Evolutionary conservation across 2,329 filamentous ascomycete genomes (phyloP).

Genomic region (Sarocladium kiliense): DNA sequence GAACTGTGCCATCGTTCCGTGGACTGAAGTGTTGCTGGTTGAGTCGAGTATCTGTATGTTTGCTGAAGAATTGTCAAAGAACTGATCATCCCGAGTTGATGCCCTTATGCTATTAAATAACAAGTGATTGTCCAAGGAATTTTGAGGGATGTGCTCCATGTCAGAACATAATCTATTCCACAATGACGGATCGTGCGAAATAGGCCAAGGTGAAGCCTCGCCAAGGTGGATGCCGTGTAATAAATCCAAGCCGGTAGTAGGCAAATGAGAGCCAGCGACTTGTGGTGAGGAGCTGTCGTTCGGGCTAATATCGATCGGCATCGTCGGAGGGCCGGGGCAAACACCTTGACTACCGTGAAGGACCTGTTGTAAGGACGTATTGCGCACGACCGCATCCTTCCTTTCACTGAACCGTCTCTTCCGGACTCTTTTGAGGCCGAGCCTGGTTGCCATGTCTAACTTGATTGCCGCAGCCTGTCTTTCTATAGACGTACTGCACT

Average conservation of each 20-base stretch:
- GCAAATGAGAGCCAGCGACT: neutral
- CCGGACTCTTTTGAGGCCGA: neutral
- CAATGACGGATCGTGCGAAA: neutral
- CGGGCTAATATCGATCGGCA: neutral
- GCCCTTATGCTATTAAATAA: neutral
- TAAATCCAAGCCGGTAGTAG: neutral
- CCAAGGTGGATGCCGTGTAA: neutral
- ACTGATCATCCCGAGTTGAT: neutral
- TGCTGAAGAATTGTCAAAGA: neutral
- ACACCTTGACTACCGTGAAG: neutral
- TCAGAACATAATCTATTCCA: neutral
- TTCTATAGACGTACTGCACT: neutral
- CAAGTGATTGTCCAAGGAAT: neutral
- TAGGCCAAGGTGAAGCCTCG: neutral
- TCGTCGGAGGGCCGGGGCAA: neutral
- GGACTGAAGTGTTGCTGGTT: neutral
- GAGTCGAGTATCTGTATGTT: neutral
- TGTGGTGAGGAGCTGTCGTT: neutral
- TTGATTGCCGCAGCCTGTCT: neutral
- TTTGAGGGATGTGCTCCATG: neutral
- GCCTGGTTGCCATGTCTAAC: neutral
- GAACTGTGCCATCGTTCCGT: neutral
- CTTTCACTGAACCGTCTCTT: neutral
- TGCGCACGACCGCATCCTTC: neutral
- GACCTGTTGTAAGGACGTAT: neutral